Evolutionary conservation across 1,284 basidiomycete species (phyloP).

Genomic region (Malassezia globosa): DNA sequence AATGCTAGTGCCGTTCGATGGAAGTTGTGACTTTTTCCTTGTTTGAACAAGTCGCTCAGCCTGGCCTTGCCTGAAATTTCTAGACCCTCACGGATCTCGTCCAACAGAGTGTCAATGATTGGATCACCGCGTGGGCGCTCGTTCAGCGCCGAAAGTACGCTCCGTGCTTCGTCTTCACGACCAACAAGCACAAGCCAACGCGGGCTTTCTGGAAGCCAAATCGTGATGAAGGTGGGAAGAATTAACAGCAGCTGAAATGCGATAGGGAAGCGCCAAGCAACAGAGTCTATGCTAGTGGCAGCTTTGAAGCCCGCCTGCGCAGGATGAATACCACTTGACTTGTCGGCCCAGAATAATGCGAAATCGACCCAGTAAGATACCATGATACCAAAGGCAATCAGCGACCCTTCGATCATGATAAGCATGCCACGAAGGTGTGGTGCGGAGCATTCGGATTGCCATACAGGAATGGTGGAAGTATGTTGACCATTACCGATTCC

Average conservation of each 20-base stretch:
- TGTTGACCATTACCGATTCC: constrained; percentile 46
- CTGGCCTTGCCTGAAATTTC: constrained; percentile 18
- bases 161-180: constrained; percentile 29
- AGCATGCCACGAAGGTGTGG: constrained; percentile 43
- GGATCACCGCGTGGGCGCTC: constrained; percentile 30
- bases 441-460: constrained; percentile 42
- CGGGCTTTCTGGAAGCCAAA: constrained; percentile 42
- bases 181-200: constrained; percentile 42
- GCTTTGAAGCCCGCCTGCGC: constrained; percentile 15
- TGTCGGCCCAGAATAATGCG: constrained; percentile 31
- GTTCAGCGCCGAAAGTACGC: constrained; percentile 34
- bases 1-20: constrained; percentile 39
- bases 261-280: constrained; percentile 38
- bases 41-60: constrained; percentile 34
- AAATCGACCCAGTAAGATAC: constrained; percentile 43
- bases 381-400: constrained; percentile 35
- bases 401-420: constrained; percentile 42
- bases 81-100: constrained; percentile 33
- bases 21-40: constrained; percentile 42
- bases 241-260: constrained; percentile 42
- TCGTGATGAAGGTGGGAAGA: constrained; percentile 42
- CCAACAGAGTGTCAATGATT: constrained; percentile 25
- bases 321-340: constrained; percentile 9
- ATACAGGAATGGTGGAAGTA: constrained; percentile 44
- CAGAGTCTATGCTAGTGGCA: neutral